phyloP scores from a whole-genome alignment of 805 yeast genomes.

The Spencermartinsiella europaea region DNA sequence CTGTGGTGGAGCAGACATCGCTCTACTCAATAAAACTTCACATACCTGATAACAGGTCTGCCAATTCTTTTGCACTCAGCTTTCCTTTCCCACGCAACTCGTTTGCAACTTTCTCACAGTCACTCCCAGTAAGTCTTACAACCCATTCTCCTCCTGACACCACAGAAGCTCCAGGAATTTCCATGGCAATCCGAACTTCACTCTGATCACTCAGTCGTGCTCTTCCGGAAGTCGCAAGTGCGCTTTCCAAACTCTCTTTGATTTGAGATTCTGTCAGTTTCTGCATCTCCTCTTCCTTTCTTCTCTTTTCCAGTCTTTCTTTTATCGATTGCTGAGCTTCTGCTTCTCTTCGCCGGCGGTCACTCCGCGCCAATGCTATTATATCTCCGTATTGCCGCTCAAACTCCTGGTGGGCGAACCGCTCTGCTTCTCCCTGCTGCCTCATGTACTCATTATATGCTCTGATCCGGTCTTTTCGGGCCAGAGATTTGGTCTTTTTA shows the following conservation, averaged over 20 bases:
- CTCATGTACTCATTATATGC: constrained; percentile 31
- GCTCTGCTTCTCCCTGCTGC: constrained; percentile 26
- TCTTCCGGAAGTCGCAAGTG: constrained; percentile 17
- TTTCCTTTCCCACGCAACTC: background rate
- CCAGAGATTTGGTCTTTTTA: constrained; percentile 32
- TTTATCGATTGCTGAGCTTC: constrained; percentile 19
- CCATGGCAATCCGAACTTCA: constrained; percentile 10
- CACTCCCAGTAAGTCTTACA: constrained; percentile 2
- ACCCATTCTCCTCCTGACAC: constrained; percentile 14
- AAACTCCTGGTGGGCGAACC: constrained; percentile 20
- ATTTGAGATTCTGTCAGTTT: constrained; percentile 14
- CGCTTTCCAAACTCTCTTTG: constrained; percentile 12
- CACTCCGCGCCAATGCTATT: constrained; percentile 24
- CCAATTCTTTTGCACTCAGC: constrained; percentile 1
- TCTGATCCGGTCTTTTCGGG: constrained; percentile 29
- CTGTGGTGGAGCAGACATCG: too few relatives aligned
- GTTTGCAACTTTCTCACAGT: background rate
- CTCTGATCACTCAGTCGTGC: constrained; percentile 12
- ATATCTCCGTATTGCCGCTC: constrained; percentile 30
- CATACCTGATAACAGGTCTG: background rate
- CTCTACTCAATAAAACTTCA: too few relatives aligned
- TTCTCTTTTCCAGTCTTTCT: constrained; percentile 18
- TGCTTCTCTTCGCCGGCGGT: constrained; percentile 11
- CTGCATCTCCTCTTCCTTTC: constrained; percentile 21
- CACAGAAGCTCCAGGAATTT: constrained; percentile 7